Evolutionary conservation across 257 asterid species (phyloP), one percentile per base, ranked within the genome.

Genomic region (Salvia hispanica): DNA sequence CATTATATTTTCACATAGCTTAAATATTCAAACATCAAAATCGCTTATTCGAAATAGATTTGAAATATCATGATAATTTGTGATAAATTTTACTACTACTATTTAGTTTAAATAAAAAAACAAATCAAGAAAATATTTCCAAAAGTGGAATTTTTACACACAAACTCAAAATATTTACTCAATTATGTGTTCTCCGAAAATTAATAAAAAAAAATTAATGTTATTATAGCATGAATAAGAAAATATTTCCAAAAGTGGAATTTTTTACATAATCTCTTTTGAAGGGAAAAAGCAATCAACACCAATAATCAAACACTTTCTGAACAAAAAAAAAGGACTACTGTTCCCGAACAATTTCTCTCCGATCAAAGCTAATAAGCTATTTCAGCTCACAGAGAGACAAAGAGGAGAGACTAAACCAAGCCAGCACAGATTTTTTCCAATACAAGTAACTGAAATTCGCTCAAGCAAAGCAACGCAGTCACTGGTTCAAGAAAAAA

Each of bases 301-400:
- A 25, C 31, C 31, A 25, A 25, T 25, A 25, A 16, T 57, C 55
- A 46, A 66, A 54, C 36, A 54, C 43, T 36, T 54, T 25, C 51
- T 34, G 71, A 50, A 46, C 71, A 0, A 72, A 64, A 45, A 45
- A 15, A 44, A 40, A 25, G 53, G 52, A 62, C 46, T 3, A 1
- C 40, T 44, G 58, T 63, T 56, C 61, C 54, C 16, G 28, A 28
- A 54, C 44, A 3, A 18, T 9, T 58, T 64, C 43, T 21, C 25
- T 28, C 52, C 33, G 28, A 65, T 46, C 54, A 48, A 25, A 64
- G 34, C 67, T 18, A 39, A 37, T 43, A 25, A 64, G 34, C 67
- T 18, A 39, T 46, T 43, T 18, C 25, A 39, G 13, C 4, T 47
- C 15, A 70, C 4, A n/a, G 12, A 34, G 42, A 12, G 33, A n/a